Evolutionary conservation across 768 basidiomycete genomes (phyloP).

Genomic region (Lactarius akahatsu): DNA sequence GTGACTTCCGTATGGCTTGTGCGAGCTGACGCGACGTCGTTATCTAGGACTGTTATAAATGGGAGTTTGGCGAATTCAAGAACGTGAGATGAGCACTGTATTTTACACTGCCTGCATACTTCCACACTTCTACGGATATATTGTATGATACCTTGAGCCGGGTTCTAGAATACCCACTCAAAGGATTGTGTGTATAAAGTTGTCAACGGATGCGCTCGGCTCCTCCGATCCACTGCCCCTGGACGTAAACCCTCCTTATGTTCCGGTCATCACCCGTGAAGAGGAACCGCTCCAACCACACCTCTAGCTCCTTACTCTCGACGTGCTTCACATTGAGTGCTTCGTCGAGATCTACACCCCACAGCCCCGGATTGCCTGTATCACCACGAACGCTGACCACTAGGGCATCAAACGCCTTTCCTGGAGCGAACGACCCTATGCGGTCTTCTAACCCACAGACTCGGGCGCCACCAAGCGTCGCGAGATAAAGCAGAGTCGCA

Average conservation of each 20-base stretch:
- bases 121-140: constrained; percentile 12
- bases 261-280: constrained; percentile 88
- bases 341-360: constrained; percentile 46
- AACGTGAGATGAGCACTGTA: constrained; percentile 24
- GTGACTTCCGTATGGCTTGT: neutral
- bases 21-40: constrained; percentile 4
- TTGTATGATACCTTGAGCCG: constrained; percentile 4
- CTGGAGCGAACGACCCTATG: constrained; percentile 73
- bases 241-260: constrained; percentile 78
- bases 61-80: constrained; percentile 63
- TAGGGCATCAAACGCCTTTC: constrained; percentile 91
- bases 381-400: constrained; percentile 58
- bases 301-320: constrained; percentile 45
- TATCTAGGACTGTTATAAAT: constrained; percentile 70
- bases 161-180: neutral
- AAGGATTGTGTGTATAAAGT: neutral
- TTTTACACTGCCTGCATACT: neutral
- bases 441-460: constrained; percentile 69
- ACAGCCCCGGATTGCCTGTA: constrained; percentile 56
- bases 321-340: constrained; percentile 29
- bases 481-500: constrained; percentile 80
- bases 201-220: constrained; percentile 35
- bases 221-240: constrained; percentile 78
- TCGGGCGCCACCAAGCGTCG: constrained; percentile 87
- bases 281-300: constrained; percentile 77